Evolutionary conservation across 192 early-diverging fungal species (phyloP).

Genomic region (Backusella mclennaniae): DNA sequence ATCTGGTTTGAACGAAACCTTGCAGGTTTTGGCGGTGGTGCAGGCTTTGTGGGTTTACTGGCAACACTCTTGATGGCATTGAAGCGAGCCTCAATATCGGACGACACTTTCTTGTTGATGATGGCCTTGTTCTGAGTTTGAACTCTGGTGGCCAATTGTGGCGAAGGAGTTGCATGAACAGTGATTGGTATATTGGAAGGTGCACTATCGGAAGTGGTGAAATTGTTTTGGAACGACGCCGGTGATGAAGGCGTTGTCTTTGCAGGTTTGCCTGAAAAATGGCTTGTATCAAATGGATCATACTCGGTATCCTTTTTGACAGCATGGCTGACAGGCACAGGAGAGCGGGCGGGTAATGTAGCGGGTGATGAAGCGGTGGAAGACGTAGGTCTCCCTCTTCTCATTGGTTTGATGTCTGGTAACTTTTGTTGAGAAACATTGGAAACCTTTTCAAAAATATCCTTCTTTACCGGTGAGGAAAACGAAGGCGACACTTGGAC

Average conservation of each 20-base stretch:
- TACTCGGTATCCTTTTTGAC: not conserved
- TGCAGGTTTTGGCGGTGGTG: conserved; percentile 34
- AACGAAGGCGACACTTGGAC: not conserved
- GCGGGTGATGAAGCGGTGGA: conserved; percentile 1
- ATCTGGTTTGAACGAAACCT: conserved; percentile 27
- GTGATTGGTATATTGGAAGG: conserved; percentile 2
- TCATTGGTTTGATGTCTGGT: conserved; percentile 77
- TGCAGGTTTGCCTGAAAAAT: not conserved
- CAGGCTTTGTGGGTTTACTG: not conserved
- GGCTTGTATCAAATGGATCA: conserved; percentile 20
- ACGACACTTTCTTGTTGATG: conserved; percentile 6
- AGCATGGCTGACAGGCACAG: not conserved
- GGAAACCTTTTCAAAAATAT: conserved; percentile 30
- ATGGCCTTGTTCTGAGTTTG: not conserved
- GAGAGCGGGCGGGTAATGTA: not conserved
- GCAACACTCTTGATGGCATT: conserved; percentile 9
- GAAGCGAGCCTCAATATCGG: conserved; percentile 17
- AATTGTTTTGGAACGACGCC: not conserved
- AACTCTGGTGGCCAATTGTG: not conserved
- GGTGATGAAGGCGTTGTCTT: not conserved
- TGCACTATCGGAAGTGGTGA: not conserved
- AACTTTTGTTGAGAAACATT: conserved; percentile 39
- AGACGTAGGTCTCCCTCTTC: conserved; percentile 81
- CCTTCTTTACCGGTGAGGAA: conserved; percentile 22
- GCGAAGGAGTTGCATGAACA: not conserved